phyloP scores from a whole-genome alignment of 2,329 filamentous ascomycete species.

The Pseudocercospora crystallina region DNA sequence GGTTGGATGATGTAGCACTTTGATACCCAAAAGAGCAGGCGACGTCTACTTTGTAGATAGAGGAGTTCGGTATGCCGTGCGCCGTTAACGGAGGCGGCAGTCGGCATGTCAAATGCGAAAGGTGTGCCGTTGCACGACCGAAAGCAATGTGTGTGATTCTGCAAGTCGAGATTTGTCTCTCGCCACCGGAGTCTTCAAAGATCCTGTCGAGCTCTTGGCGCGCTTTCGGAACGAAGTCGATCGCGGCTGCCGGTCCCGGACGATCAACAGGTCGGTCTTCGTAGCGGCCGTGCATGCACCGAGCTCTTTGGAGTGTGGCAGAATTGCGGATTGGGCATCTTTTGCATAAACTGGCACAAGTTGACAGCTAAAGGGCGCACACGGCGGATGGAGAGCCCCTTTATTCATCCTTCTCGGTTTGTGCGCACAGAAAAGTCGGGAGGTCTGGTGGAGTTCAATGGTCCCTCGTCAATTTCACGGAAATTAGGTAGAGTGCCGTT shows the following conservation, averaged over 20 bases:
- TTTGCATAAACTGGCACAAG: conserved; percentile 1
- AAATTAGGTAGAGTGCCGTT: conserved; percentile 4
- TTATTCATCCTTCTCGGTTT: neutral
- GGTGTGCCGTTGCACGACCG: neutral
- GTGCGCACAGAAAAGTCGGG: neutral
- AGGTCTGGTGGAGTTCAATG: neutral
- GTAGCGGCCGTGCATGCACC: neutral
- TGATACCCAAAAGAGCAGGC: neutral
- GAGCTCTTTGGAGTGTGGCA: conserved; percentile 1
- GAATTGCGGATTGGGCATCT: conserved; percentile 1
- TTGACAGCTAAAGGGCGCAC: neutral
- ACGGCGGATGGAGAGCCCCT: neutral
- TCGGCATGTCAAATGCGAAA: conserved; percentile 3
- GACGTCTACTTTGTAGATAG: neutral
- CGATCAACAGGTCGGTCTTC: neutral
- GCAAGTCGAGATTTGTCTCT: neutral
- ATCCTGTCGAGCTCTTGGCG: neutral
- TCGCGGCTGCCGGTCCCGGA: neutral
- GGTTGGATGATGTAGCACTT: neutral
- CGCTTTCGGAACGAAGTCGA: neutral
- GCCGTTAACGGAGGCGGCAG: conserved; percentile 1
- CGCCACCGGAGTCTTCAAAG: conserved; percentile 3
- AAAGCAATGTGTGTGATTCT: no score
- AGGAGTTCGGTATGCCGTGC: neutral
- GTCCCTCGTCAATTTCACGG: conserved; percentile 3